Evolutionary conservation across 2,329 filamentous ascomycete species (phyloP).

Genomic region (Colletotrichum brevisporum): DNA sequence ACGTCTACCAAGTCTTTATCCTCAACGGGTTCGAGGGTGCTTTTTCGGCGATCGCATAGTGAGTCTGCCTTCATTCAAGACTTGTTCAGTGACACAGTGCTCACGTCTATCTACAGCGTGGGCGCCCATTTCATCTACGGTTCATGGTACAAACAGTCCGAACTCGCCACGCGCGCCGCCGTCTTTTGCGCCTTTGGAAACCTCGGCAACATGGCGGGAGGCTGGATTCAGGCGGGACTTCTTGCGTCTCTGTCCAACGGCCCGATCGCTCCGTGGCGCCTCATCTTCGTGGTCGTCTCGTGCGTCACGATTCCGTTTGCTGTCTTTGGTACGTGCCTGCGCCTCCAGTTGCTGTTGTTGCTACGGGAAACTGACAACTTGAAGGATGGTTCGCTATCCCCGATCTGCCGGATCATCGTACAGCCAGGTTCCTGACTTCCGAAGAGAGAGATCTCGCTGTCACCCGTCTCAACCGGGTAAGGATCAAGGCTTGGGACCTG

Average conservation of each 20-base stretch:
- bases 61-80: conserved; percentile 28
- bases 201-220: conserved; percentile 59
- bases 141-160: conserved; percentile 59
- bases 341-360: too few species aligned
- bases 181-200: conserved; percentile 59
- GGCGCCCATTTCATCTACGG: conserved; percentile 61
- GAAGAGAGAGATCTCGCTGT: conserved; percentile 54
- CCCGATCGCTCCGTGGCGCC: conserved; percentile 56
- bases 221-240: conserved; percentile 60
- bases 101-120: conserved; percentile 45
- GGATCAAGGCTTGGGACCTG: conserved; percentile 40
- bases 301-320: conserved; percentile 58
- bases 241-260: conserved; percentile 52
- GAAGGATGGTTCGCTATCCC: conserved; percentile 61
- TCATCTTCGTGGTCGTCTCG: conserved; percentile 60
- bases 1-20: conserved; percentile 59
- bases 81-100: not conserved
- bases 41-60: conserved; percentile 60
- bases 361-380: not conserved
- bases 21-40: conserved; percentile 60
- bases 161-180: conserved; percentile 57
- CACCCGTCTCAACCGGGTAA: conserved; percentile 49
- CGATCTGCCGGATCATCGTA: conserved; percentile 56
- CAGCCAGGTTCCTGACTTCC: conserved; percentile 55
- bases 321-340: conserved; percentile 50